Evolutionary conservation across 148 eudicot species (phyloP), one percentile per base, ranked within the genome.

Genomic region (Rhododendron griersonianum): DNA sequence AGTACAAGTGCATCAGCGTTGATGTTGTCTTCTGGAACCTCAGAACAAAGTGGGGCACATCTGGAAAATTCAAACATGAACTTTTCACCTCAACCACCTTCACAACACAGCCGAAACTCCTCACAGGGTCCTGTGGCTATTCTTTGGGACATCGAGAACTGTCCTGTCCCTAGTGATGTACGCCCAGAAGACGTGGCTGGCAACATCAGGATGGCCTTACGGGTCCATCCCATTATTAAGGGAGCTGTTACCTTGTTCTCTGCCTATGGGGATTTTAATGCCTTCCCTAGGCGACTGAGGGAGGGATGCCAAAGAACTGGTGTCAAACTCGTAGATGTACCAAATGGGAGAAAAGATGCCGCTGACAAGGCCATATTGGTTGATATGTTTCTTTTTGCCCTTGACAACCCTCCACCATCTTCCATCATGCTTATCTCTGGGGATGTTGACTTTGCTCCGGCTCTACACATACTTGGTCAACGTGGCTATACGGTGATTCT

Each of bases 301-400:
- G 99, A 94, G 86, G 98, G 99, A 21, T 97, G 99, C 86, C 99
- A 97, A 83, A 94, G 96, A 88, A 97, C 99, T 2, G 99, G 99
- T 51, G 98, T 97, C 77, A 97, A 94, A 85, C 98, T 97, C 28
- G 76, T 94, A 76, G 99, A 97, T 88, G 98, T 97, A 73, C 99
- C 99, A 4, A 97, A 95, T 89, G 99, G 98, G 41, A 94, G 98
- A 87, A 97, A 97, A 85, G 98, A 97, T 86, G 98, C 99, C 11
- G 98, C 99, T 88, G 99, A 97, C 87, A 97, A 97, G 90, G 99
- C 99, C 75, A 97, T 97, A 87, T 93, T 97, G 89, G 95, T 97
- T 80, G 99, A 97, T 87, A 97, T 97, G 98, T 97, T 97, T 84
- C 95, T 95, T 80, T 97, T 97, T 91, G 98, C 99, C 86, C 98